These are phyloP conservation scores for Lepidopterella palustris DNA, from an alignment of 495 filamentous ascomycete genomes.

Conservation along the genomic window DNA sequence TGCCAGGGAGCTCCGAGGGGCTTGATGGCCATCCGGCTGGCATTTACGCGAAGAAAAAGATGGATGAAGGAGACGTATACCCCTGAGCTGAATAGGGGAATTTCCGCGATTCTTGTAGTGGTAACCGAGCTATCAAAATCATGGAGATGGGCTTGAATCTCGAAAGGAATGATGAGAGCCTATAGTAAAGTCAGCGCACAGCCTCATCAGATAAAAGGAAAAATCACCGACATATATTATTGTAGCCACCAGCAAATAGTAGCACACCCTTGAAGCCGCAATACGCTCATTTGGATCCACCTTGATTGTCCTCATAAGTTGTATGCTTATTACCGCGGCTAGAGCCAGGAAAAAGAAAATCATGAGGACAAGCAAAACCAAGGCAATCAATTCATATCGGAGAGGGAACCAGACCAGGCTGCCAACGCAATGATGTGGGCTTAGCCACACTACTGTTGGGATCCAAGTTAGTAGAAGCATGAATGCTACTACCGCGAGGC, in stretches of 20 bases:
- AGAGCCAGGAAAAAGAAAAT: conserved; percentile 18
- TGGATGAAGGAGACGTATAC: conserved; percentile 28
- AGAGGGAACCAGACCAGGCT: conserved; percentile 25
- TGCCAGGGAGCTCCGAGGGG: conserved; percentile 12
- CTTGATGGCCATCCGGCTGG: conserved; percentile 28
- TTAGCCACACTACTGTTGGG: conserved; percentile 22
- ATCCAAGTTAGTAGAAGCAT: conserved; percentile 25
- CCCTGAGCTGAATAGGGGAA: conserved; percentile 25
- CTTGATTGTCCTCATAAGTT: conserved; percentile 22
- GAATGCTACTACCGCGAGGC: conserved; percentile 15
- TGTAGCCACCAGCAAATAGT: conserved; percentile 20
- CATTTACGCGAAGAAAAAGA: conserved; percentile 29
- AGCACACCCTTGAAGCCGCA: conserved; percentile 31
- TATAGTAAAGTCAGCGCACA: conserved; percentile 7
- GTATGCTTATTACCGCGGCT: conserved; percentile 26
- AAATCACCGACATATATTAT: conserved; percentile 28
- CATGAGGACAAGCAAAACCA: conserved; percentile 18
- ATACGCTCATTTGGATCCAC: conserved; percentile 31
- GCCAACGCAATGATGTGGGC: conserved; percentile 23
- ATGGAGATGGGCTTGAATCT: conserved; percentile 20
- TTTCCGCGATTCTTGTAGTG: conserved; percentile 25
- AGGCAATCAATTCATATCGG: conserved; percentile 20
- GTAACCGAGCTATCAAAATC: conserved; percentile 23
- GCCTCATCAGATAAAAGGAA: background rate
- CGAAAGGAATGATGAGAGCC: conserved; percentile 27